Base-by-base conservation (phyloP, 2,329 filamentous ascomycete genomes). In the Talaromyces albobiverticillius region DNA sequence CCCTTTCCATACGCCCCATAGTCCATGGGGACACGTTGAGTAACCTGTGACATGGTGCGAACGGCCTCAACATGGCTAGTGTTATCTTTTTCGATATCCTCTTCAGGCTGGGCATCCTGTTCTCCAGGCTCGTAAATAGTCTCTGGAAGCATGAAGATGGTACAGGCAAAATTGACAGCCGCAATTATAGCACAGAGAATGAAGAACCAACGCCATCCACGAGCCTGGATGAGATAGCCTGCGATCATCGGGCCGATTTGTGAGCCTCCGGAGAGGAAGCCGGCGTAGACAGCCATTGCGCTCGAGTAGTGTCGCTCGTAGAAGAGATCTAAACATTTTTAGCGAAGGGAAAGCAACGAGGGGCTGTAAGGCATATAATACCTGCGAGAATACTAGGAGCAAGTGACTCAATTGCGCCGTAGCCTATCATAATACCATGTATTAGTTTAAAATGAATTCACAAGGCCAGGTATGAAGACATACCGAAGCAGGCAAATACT, bases 141-240 rank as follows among this genome's bases (percentile, higher is more conserved):
- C 50, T 72, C 70, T 1, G 68, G 70, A 6, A 70, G 58, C n/a
- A 71, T 56, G 54, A 71, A 62, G n/a, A 72, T 60, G 7, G 63
- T 64, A 7, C 61, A 58, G 14, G 67, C 51, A 3, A 71, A 50
- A 53, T 72, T 70, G 18, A 62, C 57, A 1, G 59, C 64, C 13
- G 57, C 63, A 11, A 71, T 53, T 34, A 72, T 71, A 3, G 64
- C 54, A 43, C 64, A 67, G 18, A 71, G 60, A 26, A 67, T 69
- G 55, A 71, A 71, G 51, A 68, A 70, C 68, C 68, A 73, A 11
- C 70, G 59, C 70, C 70, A 72, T n/a, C 70, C 70, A 26, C 59
- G 60, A 10, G 63, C 60, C 22, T 62, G 42, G 11, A 71, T 67
- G 2, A 72, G 59, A 41, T 63, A 71, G 2, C 69, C 69, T 2